A percentile compares a stretch with the other conserved stretches of the same genome.
These are phyloP conservation scores for Bondarzewia mesenterica DNA, from an alignment of 1,284 basidiomycete genomes.

Conservation along the genomic window DNA sequence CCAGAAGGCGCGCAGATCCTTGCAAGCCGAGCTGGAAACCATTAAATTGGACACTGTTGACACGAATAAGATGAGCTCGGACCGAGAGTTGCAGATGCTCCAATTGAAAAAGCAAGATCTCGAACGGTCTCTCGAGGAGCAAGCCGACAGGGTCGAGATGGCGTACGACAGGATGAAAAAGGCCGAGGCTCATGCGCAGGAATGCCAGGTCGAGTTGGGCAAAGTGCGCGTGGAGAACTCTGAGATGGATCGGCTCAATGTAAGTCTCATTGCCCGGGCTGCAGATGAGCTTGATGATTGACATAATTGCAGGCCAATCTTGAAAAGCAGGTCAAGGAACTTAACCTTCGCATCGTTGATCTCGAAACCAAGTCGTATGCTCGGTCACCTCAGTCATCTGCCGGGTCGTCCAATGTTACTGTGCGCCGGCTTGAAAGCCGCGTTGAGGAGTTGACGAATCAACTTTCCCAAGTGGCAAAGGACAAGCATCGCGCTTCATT, in stretches of 20 bases:
- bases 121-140: conserved; percentile 71
- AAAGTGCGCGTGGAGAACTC: conserved; percentile 72
- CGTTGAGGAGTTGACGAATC: conserved; percentile 64
- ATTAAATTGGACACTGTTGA: conserved; percentile 74
- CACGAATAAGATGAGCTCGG: conserved; percentile 60
- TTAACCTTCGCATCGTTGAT: conserved; percentile 75
- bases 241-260: conserved; percentile 70
- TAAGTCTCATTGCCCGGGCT: conserved; percentile 28
- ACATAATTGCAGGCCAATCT: conserved; percentile 52
- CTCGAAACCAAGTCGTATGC: conserved; percentile 72
- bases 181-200: conserved; percentile 67
- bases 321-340: conserved; percentile 77
- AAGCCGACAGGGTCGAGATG: conserved; percentile 64
- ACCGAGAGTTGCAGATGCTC: conserved; percentile 67
- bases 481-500: conserved; percentile 37
- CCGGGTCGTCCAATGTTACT: conserved; percentile 29
- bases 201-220: conserved; percentile 69
- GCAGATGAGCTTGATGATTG: conserved; percentile 5
- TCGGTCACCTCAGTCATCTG: conserved; percentile 46
- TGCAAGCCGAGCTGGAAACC: conserved; percentile 73
- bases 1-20: conserved; percentile 74
- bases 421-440: conserved; percentile 52
- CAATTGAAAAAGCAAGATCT: conserved; percentile 76
- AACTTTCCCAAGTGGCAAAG: conserved; percentile 47
- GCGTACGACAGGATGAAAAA: conserved; percentile 75